Conservation (phyloP, 371 early-diverging fungal genomes). For the Mucor circinelloides region DNA sequence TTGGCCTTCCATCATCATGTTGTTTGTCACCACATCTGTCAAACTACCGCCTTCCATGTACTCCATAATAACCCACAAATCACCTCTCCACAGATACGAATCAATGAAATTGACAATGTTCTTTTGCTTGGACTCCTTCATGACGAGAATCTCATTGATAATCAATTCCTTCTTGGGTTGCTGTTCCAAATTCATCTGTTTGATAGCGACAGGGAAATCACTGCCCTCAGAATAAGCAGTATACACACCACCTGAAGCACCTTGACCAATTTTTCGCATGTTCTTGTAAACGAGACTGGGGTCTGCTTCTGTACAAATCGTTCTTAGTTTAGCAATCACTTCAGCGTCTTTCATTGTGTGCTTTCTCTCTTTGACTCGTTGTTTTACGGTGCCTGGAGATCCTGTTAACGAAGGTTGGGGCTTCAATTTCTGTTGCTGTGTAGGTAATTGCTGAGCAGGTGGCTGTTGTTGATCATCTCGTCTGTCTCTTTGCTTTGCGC, state of each 20-base stretch:
- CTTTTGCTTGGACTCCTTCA: slow-evolving; percentile 85
- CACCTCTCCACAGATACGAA: slow-evolving; percentile 84
- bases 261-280: slow-evolving; percentile 94
- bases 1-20: slow-evolving; percentile 94
- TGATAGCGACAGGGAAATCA: slow-evolving; percentile 81
- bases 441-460: slow-evolving; percentile 39
- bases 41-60: slow-evolving; percentile 97
- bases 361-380: slow-evolving; percentile 46
- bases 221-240: slow-evolving; percentile 76
- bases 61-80: slow-evolving; percentile 96
- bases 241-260: slow-evolving; percentile 95
- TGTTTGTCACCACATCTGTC: slow-evolving; percentile 90
- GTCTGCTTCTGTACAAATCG: slow-evolving; percentile 91
- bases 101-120: slow-evolving; percentile 98
- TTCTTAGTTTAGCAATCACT: slow-evolving; percentile 82
- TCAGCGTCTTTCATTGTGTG: slow-evolving; percentile 64
- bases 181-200: slow-evolving; percentile 95
- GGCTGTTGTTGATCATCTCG: slow-evolving; percentile 44
- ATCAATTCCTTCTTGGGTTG: slow-evolving; percentile 97
- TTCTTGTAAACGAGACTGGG: slow-evolving; percentile 79
- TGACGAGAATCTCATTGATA: slow-evolving; percentile 95
- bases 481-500: slow-evolving; percentile 54
- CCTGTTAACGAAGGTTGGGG: slow-evolving; percentile 29
- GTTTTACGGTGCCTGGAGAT: slow-evolving; percentile 48
- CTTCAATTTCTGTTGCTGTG: slow-evolving; percentile 19